Evolutionary conservation across 805 yeast species (phyloP).

Genomic region (Millerozyma acaciae): DNA sequence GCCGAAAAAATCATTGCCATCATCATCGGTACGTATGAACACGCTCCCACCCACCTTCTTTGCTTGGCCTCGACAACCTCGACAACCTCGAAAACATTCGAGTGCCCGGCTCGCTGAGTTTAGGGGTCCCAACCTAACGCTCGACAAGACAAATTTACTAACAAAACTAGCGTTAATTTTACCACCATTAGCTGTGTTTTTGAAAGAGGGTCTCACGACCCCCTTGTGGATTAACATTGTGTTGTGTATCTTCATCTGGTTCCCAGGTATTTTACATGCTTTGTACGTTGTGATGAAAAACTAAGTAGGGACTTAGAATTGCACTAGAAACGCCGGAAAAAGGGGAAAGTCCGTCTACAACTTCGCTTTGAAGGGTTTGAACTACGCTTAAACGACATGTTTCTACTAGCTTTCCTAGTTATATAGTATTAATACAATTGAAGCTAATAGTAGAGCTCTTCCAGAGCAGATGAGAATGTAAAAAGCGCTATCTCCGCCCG

Average conservation of each 20-base stretch:
- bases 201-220: slow-evolving; percentile 62
- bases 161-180: slow-evolving; percentile 49
- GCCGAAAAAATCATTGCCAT: slow-evolving; percentile 40
- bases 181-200: slow-evolving; percentile 76
- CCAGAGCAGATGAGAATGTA: no score
- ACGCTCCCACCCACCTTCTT: no score
- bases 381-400: neutral
- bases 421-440: no score
- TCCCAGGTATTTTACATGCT: slow-evolving; percentile 82
- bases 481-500: no score
- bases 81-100: no score
- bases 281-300: slow-evolving; percentile 51
- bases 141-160: slow-evolving; percentile 9
- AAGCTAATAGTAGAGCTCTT: no score
- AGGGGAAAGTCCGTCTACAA: neutral
- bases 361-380: no score
- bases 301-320: no score
- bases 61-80: neutral
- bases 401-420: neutral
- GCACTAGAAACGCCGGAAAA: neutral
- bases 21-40: slow-evolving; percentile 32
- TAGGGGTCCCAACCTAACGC: no score
- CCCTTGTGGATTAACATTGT: slow-evolving; percentile 63
- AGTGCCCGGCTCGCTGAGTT: no score
- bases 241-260: slow-evolving; percentile 59